Evolutionary conservation across 176 grass and related monocot genomes (phyloP), one percentile per base, ranked within the genome.

Genomic region (Cenchrus fungigraminus): DNA sequence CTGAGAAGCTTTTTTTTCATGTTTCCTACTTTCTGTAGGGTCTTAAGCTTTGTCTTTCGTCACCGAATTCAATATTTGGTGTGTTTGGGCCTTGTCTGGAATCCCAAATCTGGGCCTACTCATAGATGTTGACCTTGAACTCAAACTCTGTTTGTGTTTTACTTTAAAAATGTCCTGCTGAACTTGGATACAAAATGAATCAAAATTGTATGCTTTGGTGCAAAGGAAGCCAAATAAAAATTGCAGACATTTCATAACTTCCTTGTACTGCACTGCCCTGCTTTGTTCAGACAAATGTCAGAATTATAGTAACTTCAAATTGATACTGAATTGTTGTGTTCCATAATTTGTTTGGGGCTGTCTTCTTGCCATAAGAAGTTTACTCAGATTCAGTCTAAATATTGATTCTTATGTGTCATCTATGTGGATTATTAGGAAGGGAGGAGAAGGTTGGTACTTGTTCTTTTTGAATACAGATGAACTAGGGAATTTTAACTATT

Each of bases 91-190:
- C 8, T 13, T 25, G 14, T 62, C 14, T 65, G 60, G 28, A 79
- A 51, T 66, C 50, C 25, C 46, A 20, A 32, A 34, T 9, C 49
- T 19, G 13, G 57, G 9, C 45, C 25, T 34, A 9, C 44, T 79
- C 15, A 34, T 52, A 66, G 7, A 79, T 66, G 45, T 79, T 79
- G 44, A 55, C 14, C 14, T 75, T 75, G 51, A 75, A 56, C 52
- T 57, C 15, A 31, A 76, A 32, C 49, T 79, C 43, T 64, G n/a
- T 11, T 64, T 63, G 31, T 46, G 0, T 29, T 63, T 5, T 40
- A 40, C 63, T 46, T n/a, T 4, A 40, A 9, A 79, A 9, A 63
- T 65, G 25, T n/a, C 62, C 60, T 79, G 15, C 28, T 2, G 28
- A 51, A 67, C 9, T 52, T 80, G 45, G 59, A 65, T 65, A 28